These are phyloP conservation scores for Mycena amicta DNA, from an alignment of 768 basidiomycete species.

Conservation along the genomic window DNA sequence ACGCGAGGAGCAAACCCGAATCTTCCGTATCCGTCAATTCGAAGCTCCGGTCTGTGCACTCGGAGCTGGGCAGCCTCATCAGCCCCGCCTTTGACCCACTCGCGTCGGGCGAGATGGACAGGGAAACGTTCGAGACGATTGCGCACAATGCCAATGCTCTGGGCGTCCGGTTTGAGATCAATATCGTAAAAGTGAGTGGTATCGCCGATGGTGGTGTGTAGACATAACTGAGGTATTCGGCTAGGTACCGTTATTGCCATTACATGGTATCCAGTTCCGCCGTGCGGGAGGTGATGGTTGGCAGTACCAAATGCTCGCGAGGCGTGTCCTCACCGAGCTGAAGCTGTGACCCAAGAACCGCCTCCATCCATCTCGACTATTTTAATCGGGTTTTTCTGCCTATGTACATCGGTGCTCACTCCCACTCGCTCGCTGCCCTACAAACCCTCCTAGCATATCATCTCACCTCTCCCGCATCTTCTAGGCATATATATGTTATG, in stretches of 20 bases:
- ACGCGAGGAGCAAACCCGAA: background rate
- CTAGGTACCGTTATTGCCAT: constrained; percentile 88
- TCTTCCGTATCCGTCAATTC: background rate
- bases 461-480: background rate
- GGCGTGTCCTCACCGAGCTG: constrained; percentile 84
- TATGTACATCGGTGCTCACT: constrained; percentile 12
- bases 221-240: too few relatives aligned
- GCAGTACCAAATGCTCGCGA: constrained; percentile 97
- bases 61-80: constrained; percentile 23
- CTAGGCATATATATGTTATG: constrained; percentile 24
- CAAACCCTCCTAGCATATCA: too few relatives aligned
- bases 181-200: constrained; percentile 86
- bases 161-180: constrained; percentile 95
- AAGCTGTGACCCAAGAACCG: constrained; percentile 67
- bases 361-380: background rate
- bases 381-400: constrained; percentile 13
- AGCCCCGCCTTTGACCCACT: too few relatives aligned
- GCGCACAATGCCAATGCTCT: constrained; percentile 77
- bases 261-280: constrained; percentile 97
- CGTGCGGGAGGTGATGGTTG: constrained; percentile 88
- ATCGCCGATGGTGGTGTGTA: too few relatives aligned
- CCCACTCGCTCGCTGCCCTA: too few relatives aligned
- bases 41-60: constrained; percentile 1
- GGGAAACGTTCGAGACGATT: constrained; percentile 70
- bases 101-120: constrained; percentile 69